Evolutionary conservation across 2,329 filamentous ascomycete genomes (phyloP).

Genomic region (Scopulariopsis brevicaulis): DNA sequence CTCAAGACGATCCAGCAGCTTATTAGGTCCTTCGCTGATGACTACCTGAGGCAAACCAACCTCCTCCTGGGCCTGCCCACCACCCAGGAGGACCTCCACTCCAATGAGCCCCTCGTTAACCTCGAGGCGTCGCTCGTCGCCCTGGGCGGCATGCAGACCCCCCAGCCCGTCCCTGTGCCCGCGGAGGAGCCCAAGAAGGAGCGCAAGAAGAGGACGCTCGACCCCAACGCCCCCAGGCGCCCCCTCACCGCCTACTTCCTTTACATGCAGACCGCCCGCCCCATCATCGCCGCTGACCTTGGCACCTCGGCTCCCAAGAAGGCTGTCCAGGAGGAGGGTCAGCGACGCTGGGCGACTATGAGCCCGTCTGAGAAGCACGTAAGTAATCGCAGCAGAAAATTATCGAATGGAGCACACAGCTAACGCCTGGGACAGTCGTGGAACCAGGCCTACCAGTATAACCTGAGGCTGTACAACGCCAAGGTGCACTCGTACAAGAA

Average conservation of each 20-base stretch:
- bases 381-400: background rate
- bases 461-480: constrained; percentile 54
- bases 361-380: constrained; percentile 54
- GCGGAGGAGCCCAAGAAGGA: constrained; percentile 66
- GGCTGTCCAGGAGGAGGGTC: constrained; percentile 79
- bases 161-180: constrained; percentile 16
- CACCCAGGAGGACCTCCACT: constrained; percentile 31
- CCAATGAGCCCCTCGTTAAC: constrained; percentile 33
- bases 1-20: constrained; percentile 70
- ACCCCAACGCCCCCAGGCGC: constrained; percentile 90
- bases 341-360: constrained; percentile 77
- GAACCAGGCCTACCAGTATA: constrained; percentile 58
- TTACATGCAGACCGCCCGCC: constrained; percentile 80
- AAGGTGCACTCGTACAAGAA: constrained; percentile 54
- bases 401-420: background rate
- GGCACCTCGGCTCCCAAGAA: constrained; percentile 68
- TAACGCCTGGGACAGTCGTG: constrained; percentile 28
- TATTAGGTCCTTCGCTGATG: constrained; percentile 67
- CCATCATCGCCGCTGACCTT: constrained; percentile 70
- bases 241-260: constrained; percentile 92
- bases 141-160: constrained; percentile 29
- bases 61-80: constrained; percentile 60
- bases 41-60: constrained; percentile 83
- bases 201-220: constrained; percentile 75
- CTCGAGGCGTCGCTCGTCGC: constrained; percentile 37